Base-by-base conservation (phyloP, 2,329 filamentous ascomycete genomes). In the Curvularia hawaiiensis region DNA sequence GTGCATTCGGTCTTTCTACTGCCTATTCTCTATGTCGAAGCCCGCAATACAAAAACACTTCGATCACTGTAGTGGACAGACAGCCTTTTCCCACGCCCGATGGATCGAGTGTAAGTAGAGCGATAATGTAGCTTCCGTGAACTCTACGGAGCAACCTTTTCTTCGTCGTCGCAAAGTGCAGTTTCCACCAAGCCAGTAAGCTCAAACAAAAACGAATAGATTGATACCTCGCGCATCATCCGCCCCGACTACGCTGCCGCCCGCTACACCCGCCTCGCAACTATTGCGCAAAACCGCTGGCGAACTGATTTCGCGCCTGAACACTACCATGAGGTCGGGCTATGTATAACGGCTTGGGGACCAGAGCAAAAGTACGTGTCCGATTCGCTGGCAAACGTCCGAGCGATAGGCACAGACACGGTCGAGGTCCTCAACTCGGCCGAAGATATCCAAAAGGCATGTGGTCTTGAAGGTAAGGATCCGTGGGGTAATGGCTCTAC, bases 241-340 rank as follows among this genome's bases (percentile, higher is more conserved):
- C 82, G 86, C 33, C 83, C 88, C 38, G 94, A 98, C 81, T 98
- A 98, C 72, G 88, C 90, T 5, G 88, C 94, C 70, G 79, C 85
- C 0, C 84, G 88, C 22, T 98, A 98, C 77, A 85, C 91, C 6
- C 79, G 82, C 16, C 85, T 98, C 45, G 92, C 89, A 20, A 82
- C 85, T 18, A 80, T 85, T 35, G 92, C 92, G 1, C 90, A 91
- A 69, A 76, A 81, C 18, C 80, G 84, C 70, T 95, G 87, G 90
- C 85, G 89, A 66, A 82, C 82, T 66, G 84, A 83, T 66, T 85
- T 80, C 49, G 89, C 83, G 11, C 79, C 86, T 35, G 87, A 87
- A 22, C 83, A 90, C 30, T 95, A 94, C 75, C 81, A 81, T 4
- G 88, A 95, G 76, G 83, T 81, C 38, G 91, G 91, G 0, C 79